Base-by-base conservation (phyloP, 2,329 filamentous ascomycete species). In the Bisporella sp. region DNA sequence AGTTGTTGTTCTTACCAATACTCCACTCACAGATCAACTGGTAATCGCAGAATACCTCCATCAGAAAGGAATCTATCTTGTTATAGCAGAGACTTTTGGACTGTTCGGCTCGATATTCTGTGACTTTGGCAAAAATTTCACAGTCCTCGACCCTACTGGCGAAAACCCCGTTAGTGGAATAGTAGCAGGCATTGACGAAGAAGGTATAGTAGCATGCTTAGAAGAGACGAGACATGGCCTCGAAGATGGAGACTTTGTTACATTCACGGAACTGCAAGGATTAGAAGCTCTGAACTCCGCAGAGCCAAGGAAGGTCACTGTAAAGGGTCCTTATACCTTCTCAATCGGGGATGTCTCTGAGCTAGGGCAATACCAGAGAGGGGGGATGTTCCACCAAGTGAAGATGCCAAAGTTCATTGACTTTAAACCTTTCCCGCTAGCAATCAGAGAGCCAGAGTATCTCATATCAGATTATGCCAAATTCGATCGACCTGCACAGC, bases 241-340 rank as follows among this genome's bases (percentile, higher is more conserved):
- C 39, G 90, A 96, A 69, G 93, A 99, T 74, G 93, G 92, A 28
- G 93, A 99, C 67, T 96, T 85, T 66, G 90, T 99, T 50, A 96
- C 89, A 6, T 99, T 99, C 68, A 85, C 88, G 2, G 93, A 99
- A 67, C 68, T 99, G 28, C 83, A 93, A 72, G 93, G 93, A 28
- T 89, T 99, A 87, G 91, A 96, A 54, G 82, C 71, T 5, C 70
- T 99, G 55, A 99, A 99, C 67, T 80, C 80, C 60, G 79, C 81
- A 42, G 87, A 89, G 55, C 92, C 93, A 46, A 83, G 88, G 59
- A 96, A 96, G 73, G 81, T 99, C 54, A 89, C 86, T 4, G 90
- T 96, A 46, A 96, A 95, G 73, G 93, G 88, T 1, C 93, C 93
- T 4, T 99, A 97, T 68, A 96, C 91, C 6, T 99, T 99, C 71